Conservation (phyloP, 2,329 filamentous ascomycete species). For the Cryphonectria parasitica region DNA sequence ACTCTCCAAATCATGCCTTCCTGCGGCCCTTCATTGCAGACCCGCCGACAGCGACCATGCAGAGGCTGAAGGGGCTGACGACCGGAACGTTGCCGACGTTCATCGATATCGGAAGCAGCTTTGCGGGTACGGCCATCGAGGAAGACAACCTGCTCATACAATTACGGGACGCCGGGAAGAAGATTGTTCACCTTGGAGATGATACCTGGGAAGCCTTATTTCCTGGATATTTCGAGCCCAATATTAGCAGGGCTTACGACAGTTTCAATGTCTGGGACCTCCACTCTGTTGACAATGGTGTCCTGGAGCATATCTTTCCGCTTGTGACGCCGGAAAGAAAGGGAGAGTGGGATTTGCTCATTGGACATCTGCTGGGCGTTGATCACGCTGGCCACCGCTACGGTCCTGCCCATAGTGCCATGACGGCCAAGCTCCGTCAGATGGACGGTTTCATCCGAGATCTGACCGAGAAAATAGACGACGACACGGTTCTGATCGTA, state of each 20-base stretch:
- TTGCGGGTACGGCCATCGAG: conserved; percentile 91
- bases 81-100: conserved; percentile 96
- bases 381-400: conserved; percentile 97
- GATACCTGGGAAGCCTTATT: conserved; percentile 97
- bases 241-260: conserved; percentile 87
- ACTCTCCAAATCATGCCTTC: conserved; percentile 80
- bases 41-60: conserved; percentile 90
- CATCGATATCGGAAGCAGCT: conserved; percentile 91
- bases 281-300: conserved; percentile 95
- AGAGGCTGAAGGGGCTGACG: conserved; percentile 89
- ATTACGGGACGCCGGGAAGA: conserved; percentile 66
- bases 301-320: conserved; percentile 87
- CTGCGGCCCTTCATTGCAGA: conserved; percentile 95
- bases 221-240: conserved; percentile 87
- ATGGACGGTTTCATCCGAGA: conserved; percentile 83
- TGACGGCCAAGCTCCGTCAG: conserved; percentile 86
- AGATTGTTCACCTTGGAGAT: conserved; percentile 91
- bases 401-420: conserved; percentile 88
- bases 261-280: conserved; percentile 99
- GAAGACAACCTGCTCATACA: conserved; percentile 81
- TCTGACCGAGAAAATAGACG: conserved; percentile 73
- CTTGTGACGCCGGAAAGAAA: conserved; percentile 69
- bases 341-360: conserved; percentile 86
- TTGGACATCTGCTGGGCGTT: conserved; percentile 92
- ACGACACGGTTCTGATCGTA: conserved; percentile 85